Evolutionary conservation across 1,284 basidiomycete species (phyloP), one percentile per base, ranked within the genome.

Genomic region (Boletellus deceptivus): DNA sequence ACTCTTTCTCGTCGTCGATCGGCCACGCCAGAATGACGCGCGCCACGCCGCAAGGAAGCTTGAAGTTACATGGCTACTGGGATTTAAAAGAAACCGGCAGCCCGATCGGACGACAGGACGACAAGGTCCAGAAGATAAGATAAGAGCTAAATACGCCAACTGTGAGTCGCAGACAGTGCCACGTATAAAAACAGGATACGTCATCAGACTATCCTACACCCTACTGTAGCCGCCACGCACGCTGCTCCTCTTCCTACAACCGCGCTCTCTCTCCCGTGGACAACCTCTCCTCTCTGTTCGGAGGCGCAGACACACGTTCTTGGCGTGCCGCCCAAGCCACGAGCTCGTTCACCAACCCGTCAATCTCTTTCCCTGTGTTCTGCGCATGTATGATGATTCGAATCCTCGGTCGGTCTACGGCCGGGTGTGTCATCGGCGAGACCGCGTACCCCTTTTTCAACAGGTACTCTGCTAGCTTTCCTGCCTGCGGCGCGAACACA

Each of bases 311-410:
- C 4, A 11, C 43, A 4, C 24, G 16, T 17, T 3, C 25, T 16
- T 35, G 46, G 18, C 33, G 39, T n/a, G 18, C 22, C 2, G 22
- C 46, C 59, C 59, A 61, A 24, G 17, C 7, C 24, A 62, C 0
- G 14, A 61, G 41, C 16, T 54, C 43, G 18, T 41, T 6, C 25
- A 50, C 8, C n/a, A 61, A 50, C 1, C 47, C 20, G 29, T 61
- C 49, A 13, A 61, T 58, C 20, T 62, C 52, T 33, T 20, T 17
- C 31, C 57, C 52, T 16, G 57, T 62, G 35, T 62, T 64, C 3
- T 40, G 13, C 9, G 59, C 59, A 8, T 61, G 59, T 2, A 64
- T 45, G 18, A 31, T 46, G 33, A 64, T 24, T 14, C 59, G 61
- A 3, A 61, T 55, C 16, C 57, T 29, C 1, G 61, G 50, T 20